These are phyloP conservation scores for Bocquillonia castaneifolia DNA, from an alignment of 441 rosid genomes.

Conservation along the genomic window DNA sequence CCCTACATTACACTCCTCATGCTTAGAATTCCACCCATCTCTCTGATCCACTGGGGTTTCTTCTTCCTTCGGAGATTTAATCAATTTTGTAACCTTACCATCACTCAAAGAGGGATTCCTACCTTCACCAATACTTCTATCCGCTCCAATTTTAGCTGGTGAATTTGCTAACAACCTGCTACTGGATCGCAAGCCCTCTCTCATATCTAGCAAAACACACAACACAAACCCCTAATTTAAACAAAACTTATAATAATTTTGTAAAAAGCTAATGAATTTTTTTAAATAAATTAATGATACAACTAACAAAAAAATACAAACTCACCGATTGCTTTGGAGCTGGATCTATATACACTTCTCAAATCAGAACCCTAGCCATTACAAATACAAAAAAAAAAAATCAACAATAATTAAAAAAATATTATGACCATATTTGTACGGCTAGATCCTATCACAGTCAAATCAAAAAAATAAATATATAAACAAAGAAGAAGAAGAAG, in stretches of 20 bases:
- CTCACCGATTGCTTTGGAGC: not conserved
- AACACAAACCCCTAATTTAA: constrained; percentile 21
- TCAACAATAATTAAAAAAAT: not conserved
- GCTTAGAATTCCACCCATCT: constrained; percentile 18
- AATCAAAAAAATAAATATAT: not conserved
- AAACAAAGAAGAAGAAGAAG: not conserved
- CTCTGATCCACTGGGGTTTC: constrained; percentile 16
- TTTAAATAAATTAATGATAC: too few relatives aligned
- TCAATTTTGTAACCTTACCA: not conserved
- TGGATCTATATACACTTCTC: constrained; percentile 24
- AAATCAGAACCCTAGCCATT: constrained; percentile 7
- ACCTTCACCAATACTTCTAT: constrained; percentile 17
- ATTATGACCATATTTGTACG: not conserved
- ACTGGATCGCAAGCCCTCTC: constrained; percentile 39
- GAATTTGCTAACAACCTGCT: constrained; percentile 20
- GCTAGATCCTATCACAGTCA: not conserved
- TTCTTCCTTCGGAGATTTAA: constrained; percentile 13
- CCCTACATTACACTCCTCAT: constrained; percentile 21
- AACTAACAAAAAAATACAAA: not conserved
- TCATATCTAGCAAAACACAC: constrained; percentile 32
- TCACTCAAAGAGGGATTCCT: constrained; percentile 22
- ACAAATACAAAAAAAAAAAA: constrained; percentile 4
- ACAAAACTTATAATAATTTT: too few relatives aligned
- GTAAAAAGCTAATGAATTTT: too few relatives aligned
- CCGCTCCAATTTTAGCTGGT: constrained; percentile 18